A percentile compares a stretch with the other conserved stretches of the same genome.
These are phyloP conservation scores for Nicotiana knightiana DNA, from an alignment of 257 asterid genomes.

Conservation along the genomic window DNA sequence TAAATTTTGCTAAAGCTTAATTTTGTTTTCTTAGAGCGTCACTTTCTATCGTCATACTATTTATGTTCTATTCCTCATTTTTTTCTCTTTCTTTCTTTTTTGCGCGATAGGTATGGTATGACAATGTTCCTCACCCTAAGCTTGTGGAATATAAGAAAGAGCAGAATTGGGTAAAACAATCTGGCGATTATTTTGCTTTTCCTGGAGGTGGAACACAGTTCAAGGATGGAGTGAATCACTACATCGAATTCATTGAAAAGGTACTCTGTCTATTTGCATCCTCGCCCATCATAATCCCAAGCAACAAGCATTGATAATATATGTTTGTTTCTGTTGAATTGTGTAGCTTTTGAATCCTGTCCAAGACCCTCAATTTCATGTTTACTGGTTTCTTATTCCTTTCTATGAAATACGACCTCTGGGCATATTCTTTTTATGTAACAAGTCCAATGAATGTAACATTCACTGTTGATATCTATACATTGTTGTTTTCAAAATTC, in stretches of 20 bases:
- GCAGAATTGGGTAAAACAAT: conserved; percentile 78
- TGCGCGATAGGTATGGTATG: conserved; percentile 69
- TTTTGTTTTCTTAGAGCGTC: not conserved
- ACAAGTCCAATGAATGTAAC: not conserved
- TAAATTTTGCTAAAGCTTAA: not conserved
- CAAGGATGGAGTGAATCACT: conserved; percentile 64
- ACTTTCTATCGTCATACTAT: not conserved
- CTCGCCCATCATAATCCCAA: not conserved
- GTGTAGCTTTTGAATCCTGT: too few relatives aligned
- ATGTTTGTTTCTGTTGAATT: not conserved
- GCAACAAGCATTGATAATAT: not conserved
- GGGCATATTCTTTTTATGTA: too few relatives aligned
- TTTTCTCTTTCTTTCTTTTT: conserved; percentile 6
- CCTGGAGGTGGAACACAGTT: conserved; percentile 99
- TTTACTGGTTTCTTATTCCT: too few relatives aligned
- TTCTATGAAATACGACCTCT: too few relatives aligned
- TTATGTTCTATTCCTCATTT: not conserved
- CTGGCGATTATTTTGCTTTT: conserved; percentile 64
- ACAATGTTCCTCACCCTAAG: conserved; percentile 93
- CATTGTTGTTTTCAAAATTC: not conserved
- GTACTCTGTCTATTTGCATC: conserved; percentile 23
- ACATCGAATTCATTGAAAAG: conserved; percentile 54
- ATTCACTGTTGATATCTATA: not conserved
- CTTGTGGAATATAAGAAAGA: conserved; percentile 95
- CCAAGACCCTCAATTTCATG: too few relatives aligned